Conservation (phyloP, 768 basidiomycete species). For the Albatrellus ellisii region DNA sequence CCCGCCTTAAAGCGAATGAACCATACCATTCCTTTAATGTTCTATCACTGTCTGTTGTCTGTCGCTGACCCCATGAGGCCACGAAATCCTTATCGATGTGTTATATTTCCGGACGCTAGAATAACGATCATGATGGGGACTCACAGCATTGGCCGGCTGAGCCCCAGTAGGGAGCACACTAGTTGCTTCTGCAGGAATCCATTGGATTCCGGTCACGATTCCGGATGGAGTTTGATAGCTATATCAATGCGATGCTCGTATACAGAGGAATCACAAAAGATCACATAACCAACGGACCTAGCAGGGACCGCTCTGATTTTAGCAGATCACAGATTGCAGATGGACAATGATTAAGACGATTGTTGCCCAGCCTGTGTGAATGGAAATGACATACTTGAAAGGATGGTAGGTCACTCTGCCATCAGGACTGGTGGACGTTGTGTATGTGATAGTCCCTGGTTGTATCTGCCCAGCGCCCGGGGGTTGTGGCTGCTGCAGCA, state of each 20-base stretch:
- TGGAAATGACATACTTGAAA: constrained; percentile 39
- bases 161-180: constrained; percentile 46
- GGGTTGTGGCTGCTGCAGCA: constrained; percentile 6
- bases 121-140: too few relatives aligned
- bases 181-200: constrained; percentile 60
- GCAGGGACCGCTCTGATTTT: constrained; percentile 54
- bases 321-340: constrained; percentile 14
- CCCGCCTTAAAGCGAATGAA: background rate
- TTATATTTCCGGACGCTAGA: background rate
- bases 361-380: background rate
- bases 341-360: constrained; percentile 6
- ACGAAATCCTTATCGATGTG: constrained; percentile 36
- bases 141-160: constrained; percentile 42
- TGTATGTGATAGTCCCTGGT: constrained; percentile 63
- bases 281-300: constrained; percentile 32
- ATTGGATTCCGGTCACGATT: constrained; percentile 49
- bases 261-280: background rate
- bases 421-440: constrained; percentile 47
- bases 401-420: constrained; percentile 55
- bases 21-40: constrained; percentile 13
- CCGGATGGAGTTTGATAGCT: constrained; percentile 68
- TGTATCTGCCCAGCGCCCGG: constrained; percentile 31
- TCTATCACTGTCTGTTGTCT: constrained; percentile 13
- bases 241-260: background rate
- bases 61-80: constrained; percentile 39